These are phyloP conservation scores for Lactifluus pinguis DNA, from an alignment of 768 basidiomycete genomes.

Conservation along the genomic window DNA sequence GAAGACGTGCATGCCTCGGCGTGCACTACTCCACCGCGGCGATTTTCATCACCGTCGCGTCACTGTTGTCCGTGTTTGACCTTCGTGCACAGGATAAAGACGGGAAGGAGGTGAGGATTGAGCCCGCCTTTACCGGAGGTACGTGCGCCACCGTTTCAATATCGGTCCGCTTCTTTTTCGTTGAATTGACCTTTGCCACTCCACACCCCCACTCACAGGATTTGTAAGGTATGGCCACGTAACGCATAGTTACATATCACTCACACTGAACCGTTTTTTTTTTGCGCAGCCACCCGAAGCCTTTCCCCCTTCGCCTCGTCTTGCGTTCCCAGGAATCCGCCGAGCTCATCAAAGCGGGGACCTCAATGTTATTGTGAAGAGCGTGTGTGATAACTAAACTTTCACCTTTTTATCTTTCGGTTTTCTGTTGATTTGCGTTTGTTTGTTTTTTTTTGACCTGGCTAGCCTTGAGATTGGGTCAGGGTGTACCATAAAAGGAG, in stretches of 20 bases:
- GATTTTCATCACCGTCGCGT: slow-evolving; percentile 16
- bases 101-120: slow-evolving; percentile 9
- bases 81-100: slow-evolving; percentile 12
- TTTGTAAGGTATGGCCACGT: slow-evolving; percentile 11
- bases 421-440: background rate
- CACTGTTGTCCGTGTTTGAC: slow-evolving; percentile 15
- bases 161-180: background rate
- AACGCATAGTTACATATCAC: background rate
- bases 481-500: background rate
- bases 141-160: background rate
- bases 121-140: slow-evolving; percentile 18
- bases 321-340: slow-evolving; percentile 9
- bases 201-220: background rate
- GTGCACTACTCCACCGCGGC: slow-evolving; percentile 14
- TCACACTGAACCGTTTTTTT: background rate
- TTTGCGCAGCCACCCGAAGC: slow-evolving; percentile 12
- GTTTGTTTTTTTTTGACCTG: background rate
- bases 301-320: slow-evolving; percentile 12
- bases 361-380: background rate
- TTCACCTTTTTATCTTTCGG: background rate
- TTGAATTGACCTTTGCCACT: background rate
- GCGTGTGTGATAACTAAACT: background rate
- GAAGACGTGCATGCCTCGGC: slow-evolving; percentile 16
- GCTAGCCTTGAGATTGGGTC: background rate
- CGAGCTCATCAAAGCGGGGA: slow-evolving; percentile 15